Evolutionary conservation across 2,329 filamentous ascomycete genomes (phyloP), one percentile per base, ranked within the genome.

Genomic region (Paecilomyces sp.): DNA sequence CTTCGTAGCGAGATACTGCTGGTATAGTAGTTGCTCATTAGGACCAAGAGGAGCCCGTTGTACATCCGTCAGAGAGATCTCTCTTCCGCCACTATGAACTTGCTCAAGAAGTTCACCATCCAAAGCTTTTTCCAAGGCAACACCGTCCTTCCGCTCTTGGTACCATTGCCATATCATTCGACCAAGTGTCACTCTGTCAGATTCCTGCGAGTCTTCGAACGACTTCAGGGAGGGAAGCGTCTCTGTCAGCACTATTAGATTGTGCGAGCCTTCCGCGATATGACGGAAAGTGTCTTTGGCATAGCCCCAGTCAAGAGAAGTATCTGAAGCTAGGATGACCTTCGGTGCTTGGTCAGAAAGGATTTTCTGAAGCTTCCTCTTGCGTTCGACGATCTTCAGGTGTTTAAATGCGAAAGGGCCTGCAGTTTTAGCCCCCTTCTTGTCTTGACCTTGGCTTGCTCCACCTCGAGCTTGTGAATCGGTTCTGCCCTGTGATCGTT

Each of bases 281-380:
- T 83, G 82, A 63, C 84, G 86, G 55, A 99, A 77, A 0, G 92
- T 81, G 57, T 93, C 87, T 68, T 89, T 91, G 0, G 94, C 95
- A 69, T 96, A 96, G 0, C 94, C 94, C 94, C 94, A 99, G 67
- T 96, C 91, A 22, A 97, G 77, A 31, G 90, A 95, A 3, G 87
- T 84, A 72, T 97, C 93, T 66, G 91, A 97, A 2, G 94, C 92
- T 59, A 99, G 80, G 57, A 99, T 94, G 15, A 99, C 92, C 75
- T 82, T 67, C 69, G 86, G 82, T 24, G 78, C 79, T 54, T 74
- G 71, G 22, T 80, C 66, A 81, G 77, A 60, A 9, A 88, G 71
- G 59, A 94, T 81, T 66, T 86, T 88, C 58, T 91, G 85, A 11
- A 97, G 83, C 72, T 93, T 91, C 6, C 88, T 87, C 71, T 86